These are phyloP conservation scores for Pichia thaimueangensis DNA, from an alignment of 805 yeast species.

Conservation along the genomic window DNA sequence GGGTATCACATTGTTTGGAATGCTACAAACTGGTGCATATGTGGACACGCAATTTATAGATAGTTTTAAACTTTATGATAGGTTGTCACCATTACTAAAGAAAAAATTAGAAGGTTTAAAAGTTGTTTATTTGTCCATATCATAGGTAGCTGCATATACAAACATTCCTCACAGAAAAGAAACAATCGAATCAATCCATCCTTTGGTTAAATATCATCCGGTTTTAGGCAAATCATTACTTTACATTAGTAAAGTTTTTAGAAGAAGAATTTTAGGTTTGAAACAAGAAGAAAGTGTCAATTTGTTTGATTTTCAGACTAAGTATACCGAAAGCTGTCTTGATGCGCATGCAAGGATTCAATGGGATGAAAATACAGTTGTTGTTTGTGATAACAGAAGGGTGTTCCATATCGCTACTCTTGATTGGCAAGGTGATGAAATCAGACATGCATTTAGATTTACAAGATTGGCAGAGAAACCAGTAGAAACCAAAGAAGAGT, in stretches of 20 bases:
- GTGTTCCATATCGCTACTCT: constrained; percentile 60
- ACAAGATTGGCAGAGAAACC: constrained; percentile 74
- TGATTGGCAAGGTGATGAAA: constrained; percentile 61
- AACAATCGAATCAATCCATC: constrained; percentile 58
- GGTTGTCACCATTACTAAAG: constrained; percentile 62
- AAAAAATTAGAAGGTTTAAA: constrained; percentile 53
- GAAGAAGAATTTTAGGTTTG: constrained; percentile 64
- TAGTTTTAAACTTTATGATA: constrained; percentile 59
- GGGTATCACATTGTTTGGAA: constrained; percentile 59
- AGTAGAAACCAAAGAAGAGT: constrained; percentile 26
- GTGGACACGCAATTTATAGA: constrained; percentile 83
- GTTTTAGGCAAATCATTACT: constrained; percentile 56
- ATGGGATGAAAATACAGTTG: constrained; percentile 67
- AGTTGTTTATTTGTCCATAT: constrained; percentile 64
- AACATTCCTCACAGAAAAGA: constrained; percentile 65
- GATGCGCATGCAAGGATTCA: constrained; percentile 64
- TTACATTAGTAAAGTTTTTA: constrained; percentile 53
- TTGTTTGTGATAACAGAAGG: constrained; percentile 74
- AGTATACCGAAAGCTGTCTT: constrained; percentile 42
- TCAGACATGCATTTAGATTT: constrained; percentile 67
- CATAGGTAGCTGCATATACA: constrained; percentile 51
- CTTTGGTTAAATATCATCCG: constrained; percentile 67
- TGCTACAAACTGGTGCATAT: constrained; percentile 52
- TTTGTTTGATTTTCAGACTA: constrained; percentile 49
- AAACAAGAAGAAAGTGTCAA: constrained; percentile 65